Evolutionary conservation across 1,139 yeast species (phyloP), one percentile per base, ranked within the genome.

Genomic region (Debaryomycetaceae sp.): DNA sequence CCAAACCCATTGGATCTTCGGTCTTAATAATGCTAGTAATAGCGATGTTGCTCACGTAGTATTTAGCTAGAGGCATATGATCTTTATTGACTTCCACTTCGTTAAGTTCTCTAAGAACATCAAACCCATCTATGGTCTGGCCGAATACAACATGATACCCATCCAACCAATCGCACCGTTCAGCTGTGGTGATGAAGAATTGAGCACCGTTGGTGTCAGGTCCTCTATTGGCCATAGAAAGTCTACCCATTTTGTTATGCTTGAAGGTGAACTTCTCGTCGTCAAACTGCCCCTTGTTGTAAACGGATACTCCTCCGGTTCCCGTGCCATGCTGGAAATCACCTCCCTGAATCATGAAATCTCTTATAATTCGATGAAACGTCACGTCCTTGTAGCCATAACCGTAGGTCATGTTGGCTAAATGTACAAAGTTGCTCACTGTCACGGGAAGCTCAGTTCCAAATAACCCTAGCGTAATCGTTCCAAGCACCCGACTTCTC

Each of bases 111-210:
- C 62, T 62, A 27, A 80, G 57, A 1, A 70, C 65, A 3, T 71
- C 77, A 37, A 62, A 61, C 0, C 78, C 78, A 22, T 52, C 59
- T n/a, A 79, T 62, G 6, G 80, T 66, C 48, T 71, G 75, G 2
- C 85, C 87, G 58, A 81, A 80, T 0, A 81, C 76, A 11, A 83
- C 82, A 51, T 80, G 80, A 41, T 68, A 66, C 2, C 83, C 83
- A 57, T 81, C 81, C 46, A 83, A 63, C 50, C 70, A 66, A 1
- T 65, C 60, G 37, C 57, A 56, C 14, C 54, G 47, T 5, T 62
- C 59, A 5, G 42, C 53, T 17, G 66, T 65, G 42, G 71, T 62
- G 40, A 73, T 70, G 58, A 72, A 73, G 40, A 65, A 66, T 49
- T 70, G 76, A 6, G 65, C 70, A 1, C 75, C 74, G 49, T 72